These are phyloP conservation scores for Trichosporon faecale DNA, from an alignment of 1,284 basidiomycete species.

Conservation along the genomic window DNA sequence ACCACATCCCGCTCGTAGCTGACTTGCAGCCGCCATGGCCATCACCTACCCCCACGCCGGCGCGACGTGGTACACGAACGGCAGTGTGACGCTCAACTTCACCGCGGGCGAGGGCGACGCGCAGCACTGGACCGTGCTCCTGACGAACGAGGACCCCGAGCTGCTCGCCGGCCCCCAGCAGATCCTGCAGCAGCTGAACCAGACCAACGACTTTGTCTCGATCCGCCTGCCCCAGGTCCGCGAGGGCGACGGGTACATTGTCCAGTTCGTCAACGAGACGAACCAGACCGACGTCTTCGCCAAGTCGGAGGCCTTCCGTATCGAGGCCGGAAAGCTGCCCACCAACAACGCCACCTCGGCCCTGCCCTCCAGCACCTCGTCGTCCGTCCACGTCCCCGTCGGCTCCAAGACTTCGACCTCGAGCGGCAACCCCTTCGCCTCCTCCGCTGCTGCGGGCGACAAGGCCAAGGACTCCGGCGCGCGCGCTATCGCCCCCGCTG, in stretches of 20 bases:
- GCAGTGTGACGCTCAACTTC: conserved; percentile 48
- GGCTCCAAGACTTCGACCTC: conserved; percentile 11
- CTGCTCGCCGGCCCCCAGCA: conserved; percentile 35
- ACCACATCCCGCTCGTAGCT: background rate
- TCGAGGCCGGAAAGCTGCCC: conserved; percentile 33
- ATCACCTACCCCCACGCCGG: conserved; percentile 39
- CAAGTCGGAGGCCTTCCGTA: conserved; percentile 53
- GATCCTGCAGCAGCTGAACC: conserved; percentile 39
- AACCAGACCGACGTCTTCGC: conserved; percentile 55
- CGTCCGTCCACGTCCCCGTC: conserved; percentile 19
- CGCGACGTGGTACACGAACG: conserved; percentile 45
- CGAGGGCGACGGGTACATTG: conserved; percentile 48
- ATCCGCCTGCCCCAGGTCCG: conserved; percentile 34
- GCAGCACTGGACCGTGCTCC: conserved; percentile 38
- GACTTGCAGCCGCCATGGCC: conserved; percentile 36
- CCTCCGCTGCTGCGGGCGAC: background rate
- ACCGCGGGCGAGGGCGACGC: conserved; percentile 38
- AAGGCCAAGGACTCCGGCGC: background rate
- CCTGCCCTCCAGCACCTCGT: conserved; percentile 1
- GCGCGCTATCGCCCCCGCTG: conserved; percentile 7
- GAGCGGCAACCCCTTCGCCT: conserved; percentile 22
- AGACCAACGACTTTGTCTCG: conserved; percentile 29
- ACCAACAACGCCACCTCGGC: conserved; percentile 15
- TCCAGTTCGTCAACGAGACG: conserved; percentile 55
- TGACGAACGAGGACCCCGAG: conserved; percentile 36